phyloP scores from a whole-genome alignment of 139 green algal genomes.

The Picochlorum sp. region DNA sequence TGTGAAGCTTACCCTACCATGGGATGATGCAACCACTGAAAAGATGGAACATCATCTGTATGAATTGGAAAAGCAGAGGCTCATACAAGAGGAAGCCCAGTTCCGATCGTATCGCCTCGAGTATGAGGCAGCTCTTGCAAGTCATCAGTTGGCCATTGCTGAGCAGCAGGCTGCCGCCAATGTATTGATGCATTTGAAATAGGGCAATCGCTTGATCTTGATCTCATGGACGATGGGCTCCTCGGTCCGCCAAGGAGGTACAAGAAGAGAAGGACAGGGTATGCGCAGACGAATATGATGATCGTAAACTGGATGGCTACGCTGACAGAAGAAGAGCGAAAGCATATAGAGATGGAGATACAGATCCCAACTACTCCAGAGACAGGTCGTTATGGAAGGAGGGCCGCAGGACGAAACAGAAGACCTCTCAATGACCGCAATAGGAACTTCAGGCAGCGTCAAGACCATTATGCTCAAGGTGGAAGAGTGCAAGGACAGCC shows the following conservation, averaged over 20 bases:
- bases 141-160: constrained; percentile 27
- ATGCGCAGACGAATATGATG: not conserved
- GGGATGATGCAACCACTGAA: not conserved
- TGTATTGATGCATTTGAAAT: constrained; percentile 8
- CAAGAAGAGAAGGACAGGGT: not conserved
- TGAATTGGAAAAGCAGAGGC: constrained; percentile 13
- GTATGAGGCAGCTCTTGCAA: constrained; percentile 34
- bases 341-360: not conserved
- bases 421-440: not conserved
- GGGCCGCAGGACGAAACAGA: not conserved
- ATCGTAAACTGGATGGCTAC: not conserved
- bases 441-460: not conserved
- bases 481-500: not conserved
- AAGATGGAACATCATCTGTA: constrained; percentile 4
- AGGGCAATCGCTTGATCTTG: not conserved
- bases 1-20: not conserved
- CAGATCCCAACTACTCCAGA: not conserved
- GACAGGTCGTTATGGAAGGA: not conserved
- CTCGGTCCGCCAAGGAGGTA: not conserved
- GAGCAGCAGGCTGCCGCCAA: constrained; percentile 2
- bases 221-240: not conserved
- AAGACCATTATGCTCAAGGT: not conserved
- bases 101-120: constrained; percentile 34
- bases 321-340: not conserved
- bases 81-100: constrained; percentile 36